These are phyloP conservation scores for Cokeromyces recurvatus DNA, from an alignment of 371 early-diverging fungal species.

Conservation along the genomic window DNA sequence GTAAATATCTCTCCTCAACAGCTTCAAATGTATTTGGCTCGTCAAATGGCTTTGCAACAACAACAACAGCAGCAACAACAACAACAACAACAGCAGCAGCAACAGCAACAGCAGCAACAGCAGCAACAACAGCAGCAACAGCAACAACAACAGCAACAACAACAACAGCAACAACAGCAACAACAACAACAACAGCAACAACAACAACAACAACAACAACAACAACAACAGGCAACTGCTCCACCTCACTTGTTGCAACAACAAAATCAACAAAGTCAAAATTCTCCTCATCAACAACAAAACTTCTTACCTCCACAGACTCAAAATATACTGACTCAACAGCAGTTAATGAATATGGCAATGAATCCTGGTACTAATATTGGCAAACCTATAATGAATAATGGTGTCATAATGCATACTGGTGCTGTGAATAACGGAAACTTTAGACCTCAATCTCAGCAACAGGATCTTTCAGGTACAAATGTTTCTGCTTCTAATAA, in stretches of 20 bases:
- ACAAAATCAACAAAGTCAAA: no score
- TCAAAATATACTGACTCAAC: background rate
- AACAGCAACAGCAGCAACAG: conserved; percentile 6
- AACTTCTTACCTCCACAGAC: no score
- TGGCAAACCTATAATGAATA: no score
- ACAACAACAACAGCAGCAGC: conserved; percentile 2
- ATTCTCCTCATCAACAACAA: no score
- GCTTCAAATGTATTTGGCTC: conserved; percentile 29
- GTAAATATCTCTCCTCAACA: conserved; percentile 29
- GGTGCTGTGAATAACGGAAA: background rate
- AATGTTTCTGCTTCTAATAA: background rate
- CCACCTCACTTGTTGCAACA: no score
- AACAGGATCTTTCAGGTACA: background rate
- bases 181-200: background rate
- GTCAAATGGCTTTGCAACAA: conserved; percentile 32
- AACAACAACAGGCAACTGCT: no score
- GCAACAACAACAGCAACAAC: background rate
- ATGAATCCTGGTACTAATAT: background rate
- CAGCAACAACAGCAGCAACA: conserved; percentile 8
- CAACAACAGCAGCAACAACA: conserved; percentile 24
- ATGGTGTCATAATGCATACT: no score
- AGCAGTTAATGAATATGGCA: conserved; percentile 1
- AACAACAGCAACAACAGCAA: background rate
- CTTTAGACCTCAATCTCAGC: background rate
- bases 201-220: no score